Base-by-base conservation (phyloP, 495 filamentous ascomycete genomes). In the Aspergillus mulundensis region DNA sequence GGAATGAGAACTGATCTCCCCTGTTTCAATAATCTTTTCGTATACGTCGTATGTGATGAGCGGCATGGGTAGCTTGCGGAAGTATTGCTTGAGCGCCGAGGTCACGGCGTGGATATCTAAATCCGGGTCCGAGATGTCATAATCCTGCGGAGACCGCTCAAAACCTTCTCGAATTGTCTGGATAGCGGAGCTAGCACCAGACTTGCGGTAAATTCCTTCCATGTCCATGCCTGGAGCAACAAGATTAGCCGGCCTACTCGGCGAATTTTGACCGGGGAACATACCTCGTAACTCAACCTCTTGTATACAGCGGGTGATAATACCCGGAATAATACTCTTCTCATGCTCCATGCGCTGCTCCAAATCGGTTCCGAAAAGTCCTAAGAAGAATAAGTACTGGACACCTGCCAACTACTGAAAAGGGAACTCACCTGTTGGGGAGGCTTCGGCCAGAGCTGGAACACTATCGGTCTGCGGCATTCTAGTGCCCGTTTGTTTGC, bases 161-260 rank as follows among this genome's bases (percentile, higher is more conserved):
- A 99, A 97, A 32, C 91, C 89, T 57, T 91, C 89, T 57, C 89
- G 85, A 57, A 99, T 90, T 41, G 77, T 75, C 66, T 95, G 94
- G 68, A 95, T 87, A 58, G 90, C 88, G 1, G 87, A 87, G 53
- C 86, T 87, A 61, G 92, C 93, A 47, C 95, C 95, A 30, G 90
- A 93, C 77, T 99, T 99, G 58, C 95, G 86, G 76, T 99, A 99
- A 60, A 99, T 95, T 49, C 95, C 95, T 73, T 97, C 93, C 66
- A 95, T 82, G 65, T 97, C 91, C 91, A 99, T 97, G 41, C 94
- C 94, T 84, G 53, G n/a, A 54, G 30, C 12, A 39, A 19, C 20
- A 36, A 38, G 15, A 44, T 54, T 45, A 42, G 56, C 34, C 24
- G 11, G 20, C 45, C 12, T 38, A 18, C 10, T 15, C 20, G 18